These are phyloP conservation scores for Smittium culicis DNA, from an alignment of 371 early-diverging fungal species.

Conservation along the genomic window DNA sequence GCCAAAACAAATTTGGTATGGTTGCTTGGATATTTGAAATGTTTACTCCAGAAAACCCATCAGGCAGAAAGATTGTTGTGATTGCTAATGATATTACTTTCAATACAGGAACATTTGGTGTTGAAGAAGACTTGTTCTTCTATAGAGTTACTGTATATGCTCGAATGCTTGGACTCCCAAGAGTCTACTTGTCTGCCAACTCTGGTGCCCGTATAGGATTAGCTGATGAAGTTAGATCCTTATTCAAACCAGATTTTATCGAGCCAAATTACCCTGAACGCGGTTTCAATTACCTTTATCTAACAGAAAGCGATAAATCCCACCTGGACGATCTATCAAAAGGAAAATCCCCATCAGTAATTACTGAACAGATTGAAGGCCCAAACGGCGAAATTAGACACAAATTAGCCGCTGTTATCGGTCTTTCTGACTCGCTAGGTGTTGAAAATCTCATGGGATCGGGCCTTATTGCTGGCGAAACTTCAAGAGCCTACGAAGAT, in stretches of 20 bases:
- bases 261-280: conserved; percentile 60
- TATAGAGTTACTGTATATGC: conserved; percentile 82
- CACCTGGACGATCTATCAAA: conserved; percentile 38
- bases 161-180: conserved; percentile 71
- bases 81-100: conserved; percentile 97
- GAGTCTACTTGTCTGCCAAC: conserved; percentile 95
- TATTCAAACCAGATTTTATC: conserved; percentile 79
- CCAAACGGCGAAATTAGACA: conserved; percentile 48
- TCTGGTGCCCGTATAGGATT: conserved; percentile 99
- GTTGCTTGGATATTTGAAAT: conserved; percentile 85
- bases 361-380: conserved; percentile 40
- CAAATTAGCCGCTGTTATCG: conserved; percentile 81
- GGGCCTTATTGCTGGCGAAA: conserved; percentile 97
- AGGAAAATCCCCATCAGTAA: conserved; percentile 43
- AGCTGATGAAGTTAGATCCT: conserved; percentile 74
- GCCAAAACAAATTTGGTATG: conserved; percentile 90
- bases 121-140: conserved; percentile 86
- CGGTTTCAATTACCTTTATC: conserved; percentile 87
- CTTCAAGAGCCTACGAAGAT: conserved; percentile 86
- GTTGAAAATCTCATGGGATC: conserved; percentile 98
- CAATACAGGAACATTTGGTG: conserved; percentile 95
- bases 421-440: conserved; percentile 80
- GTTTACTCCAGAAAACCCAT: conserved; percentile 88
- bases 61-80: conserved; percentile 75
- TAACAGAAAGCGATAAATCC: conserved; percentile 58